Conservation (phyloP, 768 basidiomycete genomes). For the Lactifluus pinguis region DNA sequence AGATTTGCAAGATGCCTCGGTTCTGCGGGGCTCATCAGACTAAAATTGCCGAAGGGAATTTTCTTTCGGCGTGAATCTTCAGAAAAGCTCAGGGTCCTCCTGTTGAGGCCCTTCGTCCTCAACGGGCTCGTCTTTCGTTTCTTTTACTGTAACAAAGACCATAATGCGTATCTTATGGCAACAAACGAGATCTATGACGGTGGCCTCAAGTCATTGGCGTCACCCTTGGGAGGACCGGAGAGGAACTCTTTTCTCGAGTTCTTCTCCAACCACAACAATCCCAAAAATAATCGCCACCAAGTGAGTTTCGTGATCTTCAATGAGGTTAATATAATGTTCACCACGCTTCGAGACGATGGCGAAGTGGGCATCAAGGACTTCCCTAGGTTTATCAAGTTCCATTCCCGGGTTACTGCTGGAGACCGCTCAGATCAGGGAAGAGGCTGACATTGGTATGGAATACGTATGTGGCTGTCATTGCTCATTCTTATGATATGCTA, state of each 20-base stretch:
- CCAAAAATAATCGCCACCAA: conserved; percentile 40
- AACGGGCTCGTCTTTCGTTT: conserved; percentile 47
- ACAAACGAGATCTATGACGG: conserved; percentile 38
- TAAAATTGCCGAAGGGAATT: conserved; percentile 34
- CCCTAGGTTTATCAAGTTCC: conserved; percentile 55
- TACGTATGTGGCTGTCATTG: background rate
- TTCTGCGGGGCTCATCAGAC: conserved; percentile 45
- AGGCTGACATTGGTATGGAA: conserved; percentile 42
- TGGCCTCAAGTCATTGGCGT: background rate
- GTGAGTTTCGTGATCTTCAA: conserved; percentile 25
- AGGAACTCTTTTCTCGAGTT: conserved; percentile 35
- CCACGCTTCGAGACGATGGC: conserved; percentile 39
- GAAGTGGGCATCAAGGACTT: conserved; percentile 57
- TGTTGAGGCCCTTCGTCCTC: conserved; percentile 44
- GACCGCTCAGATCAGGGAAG: conserved; percentile 29
- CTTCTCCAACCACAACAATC: conserved; percentile 46
- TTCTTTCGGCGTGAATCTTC: conserved; percentile 24
- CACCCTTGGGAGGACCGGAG: background rate
- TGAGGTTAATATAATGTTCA: background rate
- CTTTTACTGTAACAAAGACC: conserved; percentile 49
- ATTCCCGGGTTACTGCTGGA: conserved; percentile 43
- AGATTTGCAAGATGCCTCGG: conserved; percentile 55
- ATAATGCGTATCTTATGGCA: conserved; percentile 43
- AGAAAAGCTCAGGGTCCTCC: conserved; percentile 32
- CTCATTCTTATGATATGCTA: conserved; percentile 12